Evolutionary conservation across 805 yeast genomes (phyloP).

Genomic region (Yarrowia divulgata): DNA sequence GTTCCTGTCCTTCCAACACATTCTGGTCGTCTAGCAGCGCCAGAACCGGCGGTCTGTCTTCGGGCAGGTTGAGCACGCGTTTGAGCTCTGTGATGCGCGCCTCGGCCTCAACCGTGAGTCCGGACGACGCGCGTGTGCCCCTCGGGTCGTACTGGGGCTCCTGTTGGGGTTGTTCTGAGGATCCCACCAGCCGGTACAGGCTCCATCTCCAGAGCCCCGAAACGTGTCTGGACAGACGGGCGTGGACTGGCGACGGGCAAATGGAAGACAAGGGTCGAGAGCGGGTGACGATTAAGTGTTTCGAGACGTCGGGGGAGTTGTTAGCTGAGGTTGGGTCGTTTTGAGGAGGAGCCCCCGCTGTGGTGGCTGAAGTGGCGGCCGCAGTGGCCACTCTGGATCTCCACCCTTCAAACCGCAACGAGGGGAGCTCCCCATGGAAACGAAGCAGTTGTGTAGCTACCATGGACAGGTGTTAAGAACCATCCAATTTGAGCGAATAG

Average conservation of each 20-base stretch:
- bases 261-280: slow-evolving; percentile 21
- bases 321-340: background rate
- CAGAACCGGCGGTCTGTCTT: slow-evolving; percentile 6
- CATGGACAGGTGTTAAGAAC: slow-evolving; percentile 6
- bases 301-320: background rate
- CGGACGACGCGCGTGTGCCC: background rate
- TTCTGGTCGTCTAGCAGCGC: background rate
- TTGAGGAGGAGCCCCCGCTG: background rate
- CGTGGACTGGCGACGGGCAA: slow-evolving; percentile 19
- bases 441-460: slow-evolving; percentile 38
- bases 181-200: background rate
- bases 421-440: slow-evolving; percentile 33
- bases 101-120: slow-evolving; percentile 15
- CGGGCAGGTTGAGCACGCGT: slow-evolving; percentile 1
- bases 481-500: background rate
- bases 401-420: slow-evolving; percentile 17
- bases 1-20: background rate
- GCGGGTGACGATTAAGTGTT: slow-evolving; percentile 4
- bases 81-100: slow-evolving; percentile 4
- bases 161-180: background rate
- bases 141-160: background rate
- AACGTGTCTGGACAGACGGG: slow-evolving; percentile 9
- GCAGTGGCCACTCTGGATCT: background rate
- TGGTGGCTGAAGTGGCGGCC: background rate
- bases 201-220: slow-evolving; percentile 21